phyloP scores from a whole-genome alignment of 805 yeast genomes.

The Kuraishia floccosa region DNA sequence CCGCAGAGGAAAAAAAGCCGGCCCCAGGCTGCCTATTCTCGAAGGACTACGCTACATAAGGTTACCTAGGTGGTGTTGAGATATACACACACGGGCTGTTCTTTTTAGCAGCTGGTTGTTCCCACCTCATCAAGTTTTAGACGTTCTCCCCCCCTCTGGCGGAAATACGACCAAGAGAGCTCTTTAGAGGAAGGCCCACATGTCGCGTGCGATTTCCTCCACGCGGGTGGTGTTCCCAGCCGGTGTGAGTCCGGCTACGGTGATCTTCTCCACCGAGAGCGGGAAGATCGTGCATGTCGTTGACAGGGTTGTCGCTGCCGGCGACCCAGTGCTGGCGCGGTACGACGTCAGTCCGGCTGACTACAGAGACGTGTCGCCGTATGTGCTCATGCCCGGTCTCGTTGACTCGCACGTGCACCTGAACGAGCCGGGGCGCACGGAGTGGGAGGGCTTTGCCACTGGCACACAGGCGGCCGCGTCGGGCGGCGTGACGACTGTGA shows the following conservation, averaged over 20 bases:
- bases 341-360: constrained; percentile 31
- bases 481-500: constrained; percentile 93
- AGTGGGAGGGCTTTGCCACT: constrained; percentile 97
- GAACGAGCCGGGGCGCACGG: constrained; percentile 96
- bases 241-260: constrained; percentile 43
- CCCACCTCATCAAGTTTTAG: no score
- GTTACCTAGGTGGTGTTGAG: no score
- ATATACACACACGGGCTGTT: no score
- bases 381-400: constrained; percentile 73
- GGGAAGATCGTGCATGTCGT: constrained; percentile 52
- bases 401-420: constrained; percentile 92
- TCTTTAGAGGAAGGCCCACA: no score
- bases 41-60: no score
- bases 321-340: constrained; percentile 25
- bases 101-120: no score
- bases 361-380: constrained; percentile 48
- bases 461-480: constrained; percentile 92
- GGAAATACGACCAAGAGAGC: no score
- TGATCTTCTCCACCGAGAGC: constrained; percentile 42
- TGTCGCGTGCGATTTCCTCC: constrained; percentile 59
- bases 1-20: no score
- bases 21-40: no score
- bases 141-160: no score
- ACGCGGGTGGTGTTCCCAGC: constrained; percentile 40
- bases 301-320: constrained; percentile 20